phyloP scores from a whole-genome alignment of 805 yeast species.

The Candida chilensis region DNA sequence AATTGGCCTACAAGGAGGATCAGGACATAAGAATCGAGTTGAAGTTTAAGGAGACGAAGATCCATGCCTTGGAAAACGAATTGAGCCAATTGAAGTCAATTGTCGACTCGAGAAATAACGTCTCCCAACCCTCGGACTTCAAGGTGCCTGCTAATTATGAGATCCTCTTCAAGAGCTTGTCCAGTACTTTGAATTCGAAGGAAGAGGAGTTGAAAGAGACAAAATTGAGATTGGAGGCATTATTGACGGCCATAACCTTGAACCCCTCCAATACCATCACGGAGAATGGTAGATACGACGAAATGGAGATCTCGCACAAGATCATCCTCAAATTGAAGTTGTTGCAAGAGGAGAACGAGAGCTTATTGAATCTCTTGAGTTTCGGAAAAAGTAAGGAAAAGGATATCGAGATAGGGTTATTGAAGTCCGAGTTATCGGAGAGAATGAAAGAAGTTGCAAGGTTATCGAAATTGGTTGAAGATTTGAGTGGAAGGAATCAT shows the following conservation, averaged over 20 bases:
- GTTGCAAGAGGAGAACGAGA: conserved; percentile 62
- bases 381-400: conserved; percentile 70
- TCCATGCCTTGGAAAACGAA: background rate
- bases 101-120: no score
- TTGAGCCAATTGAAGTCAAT: background rate
- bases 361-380: conserved; percentile 59
- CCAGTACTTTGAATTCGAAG: no score
- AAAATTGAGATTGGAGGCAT: conserved; percentile 52
- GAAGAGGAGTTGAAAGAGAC: conserved; percentile 51
- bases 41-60: background rate
- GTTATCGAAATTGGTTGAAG: background rate
- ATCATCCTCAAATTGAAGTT: conserved; percentile 52
- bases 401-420: conserved; percentile 56
- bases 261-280: conserved; percentile 38
- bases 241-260: conserved; percentile 45
- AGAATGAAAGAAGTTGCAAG: background rate
- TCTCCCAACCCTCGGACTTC: no score
- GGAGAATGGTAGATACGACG: conserved; percentile 57
- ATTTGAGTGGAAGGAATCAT: no score
- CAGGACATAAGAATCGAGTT: background rate
- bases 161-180: no score
- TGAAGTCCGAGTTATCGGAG: conserved; percentile 19
- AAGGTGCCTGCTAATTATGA: no score
- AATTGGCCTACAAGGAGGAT: background rate
- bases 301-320: conserved; percentile 67